These are phyloP conservation scores for Rhynchosporium secalis DNA, from an alignment of 2,329 filamentous ascomycete species.

Conservation along the genomic window DNA sequence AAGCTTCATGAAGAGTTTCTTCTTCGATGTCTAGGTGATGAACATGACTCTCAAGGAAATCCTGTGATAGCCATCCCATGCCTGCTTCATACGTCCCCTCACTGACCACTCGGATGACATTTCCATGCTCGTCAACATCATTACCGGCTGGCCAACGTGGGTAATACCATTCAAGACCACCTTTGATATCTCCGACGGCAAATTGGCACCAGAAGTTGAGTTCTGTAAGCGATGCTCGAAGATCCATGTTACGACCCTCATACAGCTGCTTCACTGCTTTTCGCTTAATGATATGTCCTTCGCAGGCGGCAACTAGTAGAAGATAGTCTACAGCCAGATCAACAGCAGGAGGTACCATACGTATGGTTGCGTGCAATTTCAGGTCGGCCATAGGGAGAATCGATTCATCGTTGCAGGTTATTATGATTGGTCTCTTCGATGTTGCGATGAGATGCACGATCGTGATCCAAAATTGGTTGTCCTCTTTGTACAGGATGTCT, in stretches of 20 bases:
- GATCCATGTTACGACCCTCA: slow-evolving; percentile 65
- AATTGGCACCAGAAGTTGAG: slow-evolving; percentile 98
- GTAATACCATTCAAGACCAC: slow-evolving; percentile 88
- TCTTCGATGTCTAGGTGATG: slow-evolving; percentile 52
- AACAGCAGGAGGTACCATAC: slow-evolving; percentile 65
- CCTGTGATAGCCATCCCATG: slow-evolving; percentile 75
- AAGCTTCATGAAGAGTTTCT: slow-evolving; percentile 63
- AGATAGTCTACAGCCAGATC: slow-evolving; percentile 77
- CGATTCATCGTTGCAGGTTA: slow-evolving; percentile 93
- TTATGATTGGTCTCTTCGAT: slow-evolving; percentile 88
- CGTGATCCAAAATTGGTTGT: slow-evolving; percentile 91
- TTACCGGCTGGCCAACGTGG: slow-evolving; percentile 72
- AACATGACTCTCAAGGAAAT: slow-evolving; percentile 48
- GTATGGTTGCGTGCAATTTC: slow-evolving; percentile 82
- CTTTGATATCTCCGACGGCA: slow-evolving; percentile 83
- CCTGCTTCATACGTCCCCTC: slow-evolving; percentile 72
- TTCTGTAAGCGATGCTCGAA: slow-evolving; percentile 79
- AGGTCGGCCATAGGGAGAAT: slow-evolving; percentile 73
- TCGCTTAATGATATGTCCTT: slow-evolving; percentile 78
- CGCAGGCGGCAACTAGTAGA: slow-evolving; percentile 78
- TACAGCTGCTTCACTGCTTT: slow-evolving; percentile 70
- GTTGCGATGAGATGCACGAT: slow-evolving; percentile 74
- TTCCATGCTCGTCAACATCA: slow-evolving; percentile 66
- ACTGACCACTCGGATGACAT: slow-evolving; percentile 76
- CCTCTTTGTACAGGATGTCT: slow-evolving; percentile 91